A percentile compares a stretch with the other conserved stretches of the same genome.
phyloP scores from a whole-genome alignment of 495 filamentous ascomycete genomes.

The Antarctomyces pellizariae region DNA sequence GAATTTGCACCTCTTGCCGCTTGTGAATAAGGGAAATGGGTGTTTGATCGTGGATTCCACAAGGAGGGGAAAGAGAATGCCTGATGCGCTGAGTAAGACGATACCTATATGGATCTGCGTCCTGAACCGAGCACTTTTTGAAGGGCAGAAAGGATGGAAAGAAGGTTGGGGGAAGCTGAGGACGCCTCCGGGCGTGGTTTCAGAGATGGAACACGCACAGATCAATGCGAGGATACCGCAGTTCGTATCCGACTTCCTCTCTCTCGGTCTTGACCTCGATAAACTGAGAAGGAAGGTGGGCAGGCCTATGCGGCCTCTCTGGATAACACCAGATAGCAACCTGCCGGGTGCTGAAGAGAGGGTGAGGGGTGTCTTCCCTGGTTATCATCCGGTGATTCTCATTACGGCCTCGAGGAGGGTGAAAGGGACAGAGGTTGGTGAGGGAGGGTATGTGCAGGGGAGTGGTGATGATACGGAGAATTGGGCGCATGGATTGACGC shows the following conservation, averaged over 20 bases:
- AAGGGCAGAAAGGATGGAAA: constrained; percentile 22
- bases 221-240: constrained; percentile 41
- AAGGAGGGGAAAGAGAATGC: constrained; percentile 74
- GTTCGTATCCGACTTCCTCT: constrained; percentile 36
- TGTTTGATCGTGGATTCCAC: constrained; percentile 95
- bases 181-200: constrained; percentile 43
- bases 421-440: constrained; percentile 35
- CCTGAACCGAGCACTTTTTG: constrained; percentile 61
- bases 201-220: constrained; percentile 52
- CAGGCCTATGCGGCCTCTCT: constrained; percentile 39
- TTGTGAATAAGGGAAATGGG: constrained; percentile 39
- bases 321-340: constrained; percentile 27
- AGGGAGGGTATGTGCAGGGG: constrained; percentile 73
- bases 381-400: constrained; percentile 51
- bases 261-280: constrained; percentile 16
- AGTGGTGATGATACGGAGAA: constrained; percentile 83
- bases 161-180: too few relatives aligned
- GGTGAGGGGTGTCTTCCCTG: constrained; percentile 17
- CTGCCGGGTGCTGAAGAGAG: constrained; percentile 6
- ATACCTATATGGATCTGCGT: constrained; percentile 83
- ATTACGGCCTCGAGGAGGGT: constrained; percentile 55
- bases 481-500: constrained; percentile 62
- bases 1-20: constrained; percentile 54
- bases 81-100: constrained; percentile 83
- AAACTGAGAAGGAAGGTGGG: constrained; percentile 16